Conservation (phyloP, 2,329 filamentous ascomycete species). For the Talaromyces sp. region DNA sequence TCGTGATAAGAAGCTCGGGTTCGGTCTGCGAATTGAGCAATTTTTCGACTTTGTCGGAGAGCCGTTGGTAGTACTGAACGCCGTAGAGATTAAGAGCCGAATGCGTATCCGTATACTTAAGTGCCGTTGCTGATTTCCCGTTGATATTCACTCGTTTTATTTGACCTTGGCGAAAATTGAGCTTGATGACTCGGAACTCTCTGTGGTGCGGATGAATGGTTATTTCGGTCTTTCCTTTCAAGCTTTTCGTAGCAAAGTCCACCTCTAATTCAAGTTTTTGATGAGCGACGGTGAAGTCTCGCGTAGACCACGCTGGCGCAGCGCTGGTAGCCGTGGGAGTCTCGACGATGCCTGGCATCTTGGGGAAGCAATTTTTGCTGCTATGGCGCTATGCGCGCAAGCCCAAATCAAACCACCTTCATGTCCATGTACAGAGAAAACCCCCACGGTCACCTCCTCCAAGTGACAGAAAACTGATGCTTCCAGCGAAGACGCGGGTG, state of each 20-base stretch:
- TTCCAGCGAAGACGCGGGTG: not conserved
- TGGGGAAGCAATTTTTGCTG: conserved; percentile 30
- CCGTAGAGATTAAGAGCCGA: conserved; percentile 50
- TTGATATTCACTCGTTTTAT: conserved; percentile 49
- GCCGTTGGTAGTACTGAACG: conserved; percentile 68
- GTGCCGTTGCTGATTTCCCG: conserved; percentile 34
- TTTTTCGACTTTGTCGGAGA: conserved; percentile 63
- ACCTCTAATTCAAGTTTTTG: conserved; percentile 88
- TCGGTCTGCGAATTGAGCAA: conserved; percentile 49
- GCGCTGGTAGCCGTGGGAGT: conserved; percentile 19
- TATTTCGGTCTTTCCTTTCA: conserved; percentile 77
- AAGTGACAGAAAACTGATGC: conserved; percentile 12
- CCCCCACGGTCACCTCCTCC: conserved; percentile 6
- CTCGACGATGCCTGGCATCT: conserved; percentile 39
- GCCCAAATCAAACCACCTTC: conserved; percentile 31
- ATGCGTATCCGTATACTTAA: conserved; percentile 40
- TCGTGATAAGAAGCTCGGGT: conserved; percentile 53
- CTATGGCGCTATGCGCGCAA: conserved; percentile 36
- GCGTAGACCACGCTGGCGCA: conserved; percentile 26
- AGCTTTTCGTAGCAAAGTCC: conserved; percentile 68
- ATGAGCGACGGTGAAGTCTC: conserved; percentile 61
- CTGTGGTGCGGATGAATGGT: conserved; percentile 62
- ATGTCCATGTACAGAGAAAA: conserved; percentile 26
- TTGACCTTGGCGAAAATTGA: conserved; percentile 60
- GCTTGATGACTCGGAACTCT: conserved; percentile 50